Evolutionary conservation across 768 basidiomycete species (phyloP).

Genomic region (Sporobolomyces pararoseus): DNA sequence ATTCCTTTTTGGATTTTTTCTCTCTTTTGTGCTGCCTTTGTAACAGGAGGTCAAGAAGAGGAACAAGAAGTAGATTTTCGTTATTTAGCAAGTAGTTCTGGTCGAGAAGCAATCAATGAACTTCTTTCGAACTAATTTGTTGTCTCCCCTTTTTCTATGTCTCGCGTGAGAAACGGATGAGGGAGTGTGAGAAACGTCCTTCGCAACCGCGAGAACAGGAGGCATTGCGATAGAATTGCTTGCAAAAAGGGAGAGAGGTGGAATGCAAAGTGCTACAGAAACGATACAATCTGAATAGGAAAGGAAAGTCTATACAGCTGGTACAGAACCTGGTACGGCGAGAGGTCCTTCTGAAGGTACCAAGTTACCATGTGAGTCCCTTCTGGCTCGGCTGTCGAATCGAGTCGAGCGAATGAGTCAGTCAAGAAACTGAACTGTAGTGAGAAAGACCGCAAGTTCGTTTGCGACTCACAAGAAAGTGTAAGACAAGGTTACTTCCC

Average conservation of each 20-base stretch:
- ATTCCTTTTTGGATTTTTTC: too few relatives aligned
- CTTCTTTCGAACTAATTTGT: too few relatives aligned
- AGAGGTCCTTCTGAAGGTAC: slow-evolving; percentile 41
- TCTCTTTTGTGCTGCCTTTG: background rate
- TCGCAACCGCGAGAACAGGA: too few relatives aligned
- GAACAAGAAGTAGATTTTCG: slow-evolving; percentile 34
- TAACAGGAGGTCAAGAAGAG: slow-evolving; percentile 31
- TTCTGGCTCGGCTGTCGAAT: slow-evolving; percentile 37
- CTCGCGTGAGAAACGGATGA: too few relatives aligned
- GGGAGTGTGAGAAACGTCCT: too few relatives aligned
- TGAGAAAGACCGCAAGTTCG: background rate
- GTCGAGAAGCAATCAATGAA: background rate
- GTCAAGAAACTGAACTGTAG: too few relatives aligned
- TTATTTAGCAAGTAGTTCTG: background rate
- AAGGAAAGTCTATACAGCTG: slow-evolving; percentile 23
- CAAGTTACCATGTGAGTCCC: slow-evolving; percentile 44
- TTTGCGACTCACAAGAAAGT: slow-evolving; percentile 68
- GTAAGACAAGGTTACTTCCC: slow-evolving; percentile 90
- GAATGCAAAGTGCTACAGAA: background rate
- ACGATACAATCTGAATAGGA: too few relatives aligned
- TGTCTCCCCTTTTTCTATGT: too few relatives aligned
- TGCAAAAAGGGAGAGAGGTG: background rate
- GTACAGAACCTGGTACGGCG: slow-evolving; percentile 24
- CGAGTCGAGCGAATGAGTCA: too few relatives aligned
- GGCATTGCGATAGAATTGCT: background rate